Evolutionary conservation across 495 filamentous ascomycete species (phyloP), one percentile per base, ranked within the genome.

Genomic region (Aspergillus funiculosus): DNA sequence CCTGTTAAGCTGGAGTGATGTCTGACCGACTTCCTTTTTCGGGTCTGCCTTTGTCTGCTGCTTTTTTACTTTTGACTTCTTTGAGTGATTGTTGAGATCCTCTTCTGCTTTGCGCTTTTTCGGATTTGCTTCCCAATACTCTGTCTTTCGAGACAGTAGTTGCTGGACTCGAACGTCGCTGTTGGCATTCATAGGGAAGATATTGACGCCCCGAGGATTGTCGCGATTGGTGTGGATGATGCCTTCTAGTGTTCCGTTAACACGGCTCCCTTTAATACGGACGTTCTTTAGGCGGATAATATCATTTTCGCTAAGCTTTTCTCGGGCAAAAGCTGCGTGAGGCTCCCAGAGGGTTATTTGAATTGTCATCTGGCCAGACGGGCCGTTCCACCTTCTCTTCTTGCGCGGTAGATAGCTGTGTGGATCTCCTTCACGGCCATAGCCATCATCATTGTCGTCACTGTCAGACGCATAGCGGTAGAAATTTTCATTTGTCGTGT

Each of bases 241-340:
- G 9, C 86, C 92, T 57, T 96, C 91, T 0, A 95, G 61, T 26
- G 72, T 75, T 1, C 64, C 66, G 43, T 60, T 64, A 32, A 63
- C 59, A 35, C 73, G 73, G 24, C 43, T 44, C 22, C 24, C 18
- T 39, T 85, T 91, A 51, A 89, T 72, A 19, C 79, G 81, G 13
- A 91, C 77, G 57, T 95, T 94, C 24, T 69, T 71, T 6, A 98
- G 59, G 1, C 60, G 56, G 9, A 95, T 65, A 64, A 87, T 79
- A 17, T 79, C 61, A 2, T 76, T 77, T 25, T 71, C 66, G 2
- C 72, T 66, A 26, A 94, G 65, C 6, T 80, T 59, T 1, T 66
- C 51, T n/a, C 69, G 70, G 9, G 79, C 72, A 54, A 66, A 79
- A 5, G 48, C 39, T 2, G 83, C 79, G 60, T 96, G 86, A 0